Evolutionary conservation across 2,329 filamentous ascomycete genomes (phyloP).

Genomic region (Emergomyces orientalis): DNA sequence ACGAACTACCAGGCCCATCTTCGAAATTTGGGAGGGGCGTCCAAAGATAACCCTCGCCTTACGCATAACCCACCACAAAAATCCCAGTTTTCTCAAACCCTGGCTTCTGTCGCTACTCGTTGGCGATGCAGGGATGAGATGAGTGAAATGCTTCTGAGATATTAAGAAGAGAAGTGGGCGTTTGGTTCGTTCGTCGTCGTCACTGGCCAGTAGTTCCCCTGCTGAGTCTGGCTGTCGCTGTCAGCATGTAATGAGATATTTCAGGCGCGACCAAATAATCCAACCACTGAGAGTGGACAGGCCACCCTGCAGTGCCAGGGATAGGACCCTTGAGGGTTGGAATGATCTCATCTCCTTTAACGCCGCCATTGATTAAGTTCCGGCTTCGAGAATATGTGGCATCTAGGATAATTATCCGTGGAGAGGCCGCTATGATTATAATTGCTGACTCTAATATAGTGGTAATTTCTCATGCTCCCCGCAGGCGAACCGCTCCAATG

Average conservation of each 20-base stretch:
- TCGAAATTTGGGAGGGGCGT: neutral
- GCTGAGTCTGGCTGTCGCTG: neutral
- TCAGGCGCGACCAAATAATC: neutral
- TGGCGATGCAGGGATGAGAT: neutral
- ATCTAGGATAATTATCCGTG: neutral
- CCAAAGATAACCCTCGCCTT: neutral
- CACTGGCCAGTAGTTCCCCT: neutral
- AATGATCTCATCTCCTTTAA: slow-evolving; percentile 3
- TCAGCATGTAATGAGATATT: neutral
- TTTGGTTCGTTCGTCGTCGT: neutral
- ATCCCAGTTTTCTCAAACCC: neutral
- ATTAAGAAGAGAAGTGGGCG: neutral
- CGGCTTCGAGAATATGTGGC: neutral
- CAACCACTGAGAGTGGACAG: neutral
- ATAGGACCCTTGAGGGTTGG: neutral
- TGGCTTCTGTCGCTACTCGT: neutral
- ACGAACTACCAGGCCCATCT: neutral
- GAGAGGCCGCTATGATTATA: neutral
- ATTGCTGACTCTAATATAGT: neutral
- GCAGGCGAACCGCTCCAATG: neutral
- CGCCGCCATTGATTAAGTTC: neutral
- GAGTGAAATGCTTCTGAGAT: neutral
- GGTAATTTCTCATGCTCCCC: neutral
- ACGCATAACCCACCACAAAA: neutral
- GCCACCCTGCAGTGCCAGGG: neutral